A percentile compares a stretch with the other conserved stretches of the same genome.
Conservation (phyloP, 306 rosid genomes). For the Citrullus amarus region DNA sequence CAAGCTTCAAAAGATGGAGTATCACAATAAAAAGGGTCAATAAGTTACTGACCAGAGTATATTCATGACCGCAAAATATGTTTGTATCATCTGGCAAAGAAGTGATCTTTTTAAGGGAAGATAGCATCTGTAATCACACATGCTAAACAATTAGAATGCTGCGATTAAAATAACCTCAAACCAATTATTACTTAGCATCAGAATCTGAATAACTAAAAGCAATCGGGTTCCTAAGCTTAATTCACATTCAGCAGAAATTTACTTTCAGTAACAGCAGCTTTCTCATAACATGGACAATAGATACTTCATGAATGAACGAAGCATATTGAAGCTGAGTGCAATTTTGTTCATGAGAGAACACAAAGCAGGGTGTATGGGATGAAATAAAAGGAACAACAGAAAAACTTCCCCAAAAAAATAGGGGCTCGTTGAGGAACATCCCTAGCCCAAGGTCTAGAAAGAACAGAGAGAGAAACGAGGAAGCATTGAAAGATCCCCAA, state of each 20-base stretch:
- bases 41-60: constrained; percentile 56
- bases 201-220: not conserved
- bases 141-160: not conserved
- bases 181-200: not conserved
- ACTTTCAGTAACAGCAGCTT: not conserved
- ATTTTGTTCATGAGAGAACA: not conserved
- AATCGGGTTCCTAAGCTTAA: not conserved
- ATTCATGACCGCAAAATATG: constrained; percentile 78
- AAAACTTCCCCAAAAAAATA: not conserved
- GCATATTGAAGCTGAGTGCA: not conserved
- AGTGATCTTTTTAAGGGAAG: constrained; percentile 64
- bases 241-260: not conserved
- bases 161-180: not conserved
- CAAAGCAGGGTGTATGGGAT: not conserved
- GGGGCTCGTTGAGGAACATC: not conserved
- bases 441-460: not conserved
- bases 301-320: not conserved
- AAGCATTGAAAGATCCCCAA: not conserved
- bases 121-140: constrained; percentile 53
- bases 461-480: not conserved
- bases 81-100: constrained; percentile 67
- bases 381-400: not conserved
- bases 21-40: not conserved
- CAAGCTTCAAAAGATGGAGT: not conserved
- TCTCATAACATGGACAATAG: not conserved